phyloP scores from a whole-genome alignment of 2,329 filamentous ascomycete species.

The Exophiala viscosa region DNA sequence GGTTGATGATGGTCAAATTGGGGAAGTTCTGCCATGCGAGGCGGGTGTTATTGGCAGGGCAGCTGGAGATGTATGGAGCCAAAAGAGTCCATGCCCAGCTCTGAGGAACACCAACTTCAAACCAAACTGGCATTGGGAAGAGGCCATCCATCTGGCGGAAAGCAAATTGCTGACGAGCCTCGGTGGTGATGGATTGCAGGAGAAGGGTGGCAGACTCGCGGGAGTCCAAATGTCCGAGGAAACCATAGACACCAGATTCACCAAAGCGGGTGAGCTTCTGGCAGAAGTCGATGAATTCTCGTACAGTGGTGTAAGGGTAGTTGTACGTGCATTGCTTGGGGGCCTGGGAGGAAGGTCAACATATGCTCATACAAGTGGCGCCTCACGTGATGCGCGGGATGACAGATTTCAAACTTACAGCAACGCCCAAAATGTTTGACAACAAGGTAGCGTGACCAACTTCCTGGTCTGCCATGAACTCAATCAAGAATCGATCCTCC shows the following conservation, averaged over 20 bases:
- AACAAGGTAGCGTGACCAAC: slow-evolving; percentile 72
- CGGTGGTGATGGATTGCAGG: slow-evolving; percentile 69
- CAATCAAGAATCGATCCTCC: slow-evolving; percentile 66
- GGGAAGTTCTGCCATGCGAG: slow-evolving; percentile 85
- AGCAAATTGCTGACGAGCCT: slow-evolving; percentile 77
- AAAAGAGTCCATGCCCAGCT: slow-evolving; percentile 67
- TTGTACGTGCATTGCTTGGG: slow-evolving; percentile 76
- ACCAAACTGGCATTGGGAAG: slow-evolving; percentile 80
- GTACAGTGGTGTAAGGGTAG: slow-evolving; percentile 71
- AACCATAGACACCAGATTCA: slow-evolving; percentile 76
- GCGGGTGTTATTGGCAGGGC: slow-evolving; percentile 68
- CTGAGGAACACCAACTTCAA: slow-evolving; percentile 73
- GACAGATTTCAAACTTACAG: slow-evolving; percentile 34
- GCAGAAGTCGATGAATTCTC: slow-evolving; percentile 77
- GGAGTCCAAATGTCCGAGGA: slow-evolving; percentile 72
- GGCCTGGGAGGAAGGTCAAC: slow-evolving; percentile 31
- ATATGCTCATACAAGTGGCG: not conserved
- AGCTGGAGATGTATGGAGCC: slow-evolving; percentile 75
- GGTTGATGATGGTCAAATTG: slow-evolving; percentile 65
- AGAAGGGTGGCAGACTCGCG: slow-evolving; percentile 70
- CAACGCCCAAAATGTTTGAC: slow-evolving; percentile 69
- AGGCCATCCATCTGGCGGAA: slow-evolving; percentile 79
- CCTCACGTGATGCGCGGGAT: no score
- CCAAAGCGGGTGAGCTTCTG: slow-evolving; percentile 81
- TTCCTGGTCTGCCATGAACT: slow-evolving; percentile 76